A percentile compares a stretch with the other conserved stretches of the same genome.
phyloP scores from a whole-genome alignment of 208 protist species.

The Leishmania lainsoni region DNA sequence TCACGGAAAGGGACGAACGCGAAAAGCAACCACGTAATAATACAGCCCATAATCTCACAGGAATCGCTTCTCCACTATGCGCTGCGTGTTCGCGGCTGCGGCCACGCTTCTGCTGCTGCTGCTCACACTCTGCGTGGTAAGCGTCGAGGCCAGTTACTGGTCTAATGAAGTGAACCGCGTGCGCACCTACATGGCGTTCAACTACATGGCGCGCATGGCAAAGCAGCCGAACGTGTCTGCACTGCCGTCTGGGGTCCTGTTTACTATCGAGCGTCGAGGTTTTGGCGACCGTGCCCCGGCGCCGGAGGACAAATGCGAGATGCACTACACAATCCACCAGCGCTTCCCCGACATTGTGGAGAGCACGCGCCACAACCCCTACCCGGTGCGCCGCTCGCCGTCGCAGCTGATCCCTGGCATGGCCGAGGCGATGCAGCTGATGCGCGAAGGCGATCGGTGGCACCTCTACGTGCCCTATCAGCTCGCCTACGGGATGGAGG shows the following conservation, averaged over 20 bases:
- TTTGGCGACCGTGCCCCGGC: conserved; percentile 51
- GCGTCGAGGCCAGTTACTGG: conserved; percentile 37
- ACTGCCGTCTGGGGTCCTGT: conserved; percentile 77
- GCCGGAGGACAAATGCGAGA: conserved; percentile 55
- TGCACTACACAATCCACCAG: conserved; percentile 72
- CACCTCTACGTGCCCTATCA: conserved; percentile 68
- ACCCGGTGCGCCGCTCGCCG: conserved; percentile 62
- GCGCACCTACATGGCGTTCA: conserved; percentile 37
- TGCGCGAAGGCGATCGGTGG: conserved; percentile 87
- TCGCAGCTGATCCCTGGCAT: conserved; percentile 59
- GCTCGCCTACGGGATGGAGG: conserved; percentile 69
- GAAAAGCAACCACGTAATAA: not conserved
- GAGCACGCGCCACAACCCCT: conserved; percentile 45
- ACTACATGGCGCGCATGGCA: conserved; percentile 52
- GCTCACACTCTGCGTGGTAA: conserved; percentile 6
- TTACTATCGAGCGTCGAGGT: conserved; percentile 55
- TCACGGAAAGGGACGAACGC: not conserved
- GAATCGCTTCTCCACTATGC: conserved; percentile 9
- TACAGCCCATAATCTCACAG: not conserved
- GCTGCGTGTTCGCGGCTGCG: not conserved
- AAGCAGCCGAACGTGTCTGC: conserved; percentile 45
- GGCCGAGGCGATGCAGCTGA: conserved; percentile 82
- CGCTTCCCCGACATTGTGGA: conserved; percentile 60
- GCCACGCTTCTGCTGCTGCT: conserved; percentile 25
- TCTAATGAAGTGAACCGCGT: conserved; percentile 53